phyloP scores from a whole-genome alignment of 331 rosid species.

The Quercus lobata region DNA sequence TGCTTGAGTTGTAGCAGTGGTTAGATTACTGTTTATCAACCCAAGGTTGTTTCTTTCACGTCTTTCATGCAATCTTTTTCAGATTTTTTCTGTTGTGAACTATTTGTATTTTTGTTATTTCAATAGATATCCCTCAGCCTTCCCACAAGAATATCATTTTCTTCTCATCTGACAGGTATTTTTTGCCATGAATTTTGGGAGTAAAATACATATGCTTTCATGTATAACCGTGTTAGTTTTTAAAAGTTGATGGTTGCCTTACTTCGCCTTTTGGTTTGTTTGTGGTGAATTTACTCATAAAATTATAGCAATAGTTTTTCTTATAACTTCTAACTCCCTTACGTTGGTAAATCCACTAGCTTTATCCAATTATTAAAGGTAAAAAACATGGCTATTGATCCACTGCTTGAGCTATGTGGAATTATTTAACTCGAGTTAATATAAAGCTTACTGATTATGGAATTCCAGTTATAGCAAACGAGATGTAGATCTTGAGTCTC shows the following conservation, averaged over 20 bases:
- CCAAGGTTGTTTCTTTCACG: background rate
- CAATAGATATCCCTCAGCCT: background rate
- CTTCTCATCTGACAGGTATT: background rate
- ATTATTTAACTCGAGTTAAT: background rate
- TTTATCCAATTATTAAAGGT: background rate
- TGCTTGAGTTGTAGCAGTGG: too few species aligned
- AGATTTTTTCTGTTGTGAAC: background rate
- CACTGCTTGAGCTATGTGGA: background rate
- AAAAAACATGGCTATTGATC: background rate
- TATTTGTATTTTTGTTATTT: background rate
- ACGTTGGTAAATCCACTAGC: background rate
- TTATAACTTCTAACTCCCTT: background rate
- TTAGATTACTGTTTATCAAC: background rate
- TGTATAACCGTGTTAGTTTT: background rate
- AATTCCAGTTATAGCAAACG: constrained; percentile 17
- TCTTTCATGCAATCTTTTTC: background rate
- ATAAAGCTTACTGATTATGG: background rate
- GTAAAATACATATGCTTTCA: background rate
- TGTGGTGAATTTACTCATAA: background rate
- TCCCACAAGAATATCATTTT: background rate
- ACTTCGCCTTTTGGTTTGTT: background rate
- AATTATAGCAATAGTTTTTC: background rate
- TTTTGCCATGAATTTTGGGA: background rate
- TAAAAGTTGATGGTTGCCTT: background rate
- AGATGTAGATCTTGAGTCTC: constrained; percentile 15